Base-by-base conservation (phyloP, 306 rosid genomes). In the Malus fusca region DNA sequence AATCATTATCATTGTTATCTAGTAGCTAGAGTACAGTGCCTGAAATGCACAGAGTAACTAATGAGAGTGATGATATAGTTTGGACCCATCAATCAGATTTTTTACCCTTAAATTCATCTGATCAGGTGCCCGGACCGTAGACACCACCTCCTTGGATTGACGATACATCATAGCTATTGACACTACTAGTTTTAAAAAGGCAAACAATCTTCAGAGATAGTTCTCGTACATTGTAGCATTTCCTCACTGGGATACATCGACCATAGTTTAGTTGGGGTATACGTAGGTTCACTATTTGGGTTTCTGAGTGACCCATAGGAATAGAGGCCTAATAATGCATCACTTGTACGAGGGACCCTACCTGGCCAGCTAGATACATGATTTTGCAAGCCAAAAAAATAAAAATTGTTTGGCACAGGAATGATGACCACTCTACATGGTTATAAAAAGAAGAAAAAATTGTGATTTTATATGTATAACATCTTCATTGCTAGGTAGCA, bases 121-220 rank as follows among this genome's bases (percentile, higher is more conserved):
- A 75, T 80, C 80, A 83, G 83, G 85, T 83, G 84, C 63, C 48
- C 66, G 85, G 55, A 42, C 63, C 40, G 46, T 26, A 79, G 89
- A 87, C 82, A 11, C 82, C 51, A 68, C 46, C 30, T 78, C 46
- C 44, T 30, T 68, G 55, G 66, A 51, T 51, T 28, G 67, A 71
- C 70, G 82, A 69, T 60, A 46, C 74, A 74, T 82, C 85, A 82
- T 77, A 73, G 79, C 69, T 75, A 55, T 63, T 60, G 69, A 37
- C 66, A 68, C 74, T 23, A 31, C 67, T 33, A 28, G 78, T 65
- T 17, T 17, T 19, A 69, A 62, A 70, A 48, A 44, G 77, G 77
- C 51, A 75, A 86, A 77, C 89, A 84, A 69, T 23, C 74, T 25
- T 46, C 69, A 40, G 52, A 81, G 78, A 73, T 75, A 69, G 77